Conservation (phyloP, 768 basidiomycete species). For the Ramaria sp. region DNA sequence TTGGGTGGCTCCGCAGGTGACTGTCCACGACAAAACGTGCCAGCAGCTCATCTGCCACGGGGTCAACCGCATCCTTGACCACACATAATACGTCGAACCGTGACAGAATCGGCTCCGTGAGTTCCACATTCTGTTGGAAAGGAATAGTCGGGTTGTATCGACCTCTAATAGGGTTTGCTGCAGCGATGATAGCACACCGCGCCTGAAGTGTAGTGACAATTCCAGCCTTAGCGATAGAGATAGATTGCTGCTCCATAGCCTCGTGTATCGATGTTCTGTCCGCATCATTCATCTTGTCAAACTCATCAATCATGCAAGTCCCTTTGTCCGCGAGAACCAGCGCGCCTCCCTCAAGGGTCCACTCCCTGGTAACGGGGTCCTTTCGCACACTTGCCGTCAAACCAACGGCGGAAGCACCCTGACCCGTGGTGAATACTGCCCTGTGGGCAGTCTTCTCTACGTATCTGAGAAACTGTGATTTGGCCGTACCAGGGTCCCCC, state of each 20-base stretch:
- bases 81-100: slow-evolving; percentile 98
- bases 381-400: slow-evolving; percentile 98
- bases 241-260: slow-evolving; percentile 99
- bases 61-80: slow-evolving; percentile 95
- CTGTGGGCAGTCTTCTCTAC: slow-evolving; percentile 98
- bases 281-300: slow-evolving; percentile 99
- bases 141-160: slow-evolving; percentile 98
- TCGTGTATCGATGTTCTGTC: slow-evolving; percentile 98
- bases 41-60: slow-evolving; percentile 91
- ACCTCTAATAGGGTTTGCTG: slow-evolving; percentile 94
- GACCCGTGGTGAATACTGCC: slow-evolving; percentile 96
- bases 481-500: slow-evolving; percentile 97
- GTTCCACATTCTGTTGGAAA: slow-evolving; percentile 95
- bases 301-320: slow-evolving; percentile 95
- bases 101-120: slow-evolving; percentile 96
- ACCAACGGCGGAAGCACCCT: slow-evolving; percentile 97
- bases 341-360: slow-evolving; percentile 98
- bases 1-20: slow-evolving; percentile 89
- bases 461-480: slow-evolving; percentile 98
- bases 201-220: slow-evolving; percentile 98
- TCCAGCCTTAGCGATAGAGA: slow-evolving; percentile 97
- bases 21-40: slow-evolving; percentile 98
- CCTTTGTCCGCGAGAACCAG: slow-evolving; percentile 98
- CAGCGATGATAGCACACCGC: slow-evolving; percentile 94
- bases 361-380: slow-evolving; percentile 93